phyloP scores from a whole-genome alignment of 139 green algal genomes.

The Eudorina sp. region DNA sequence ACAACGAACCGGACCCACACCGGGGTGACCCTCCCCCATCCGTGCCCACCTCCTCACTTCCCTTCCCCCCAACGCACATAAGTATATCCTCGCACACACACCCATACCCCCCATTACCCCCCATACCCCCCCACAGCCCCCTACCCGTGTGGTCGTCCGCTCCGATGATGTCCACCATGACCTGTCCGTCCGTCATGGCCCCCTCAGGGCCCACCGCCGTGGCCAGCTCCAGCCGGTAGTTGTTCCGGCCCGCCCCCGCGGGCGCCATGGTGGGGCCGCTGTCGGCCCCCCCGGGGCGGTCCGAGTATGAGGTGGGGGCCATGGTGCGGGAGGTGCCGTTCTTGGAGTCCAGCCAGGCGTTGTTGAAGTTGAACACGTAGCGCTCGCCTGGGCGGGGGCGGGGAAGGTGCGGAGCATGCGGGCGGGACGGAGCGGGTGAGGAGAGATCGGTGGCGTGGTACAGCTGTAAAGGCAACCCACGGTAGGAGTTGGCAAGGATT shows the following conservation, averaged over 20 bases:
- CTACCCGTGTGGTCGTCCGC: conserved; percentile 19
- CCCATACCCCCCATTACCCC: neutral
- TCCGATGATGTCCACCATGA: conserved; percentile 56
- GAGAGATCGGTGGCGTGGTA: too few relatives aligned
- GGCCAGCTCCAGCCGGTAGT: conserved; percentile 47
- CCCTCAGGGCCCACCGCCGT: conserved; percentile 27
- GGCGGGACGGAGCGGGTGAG: too few relatives aligned
- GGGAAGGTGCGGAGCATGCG: too few relatives aligned
- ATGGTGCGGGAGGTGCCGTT: conserved; percentile 50
- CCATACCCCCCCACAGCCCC: neutral
- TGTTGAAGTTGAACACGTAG: conserved; percentile 63
- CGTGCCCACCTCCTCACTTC: too few relatives aligned
- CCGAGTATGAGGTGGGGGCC: conserved; percentile 7
- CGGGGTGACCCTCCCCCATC: too few relatives aligned
- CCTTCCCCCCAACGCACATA: too few relatives aligned
- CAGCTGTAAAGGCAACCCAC: too few relatives aligned
- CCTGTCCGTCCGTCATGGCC: conserved; percentile 19
- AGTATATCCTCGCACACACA: neutral
- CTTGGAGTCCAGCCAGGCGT: conserved; percentile 71
- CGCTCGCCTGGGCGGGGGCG: conserved; percentile 45
- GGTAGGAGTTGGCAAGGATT: too few relatives aligned
- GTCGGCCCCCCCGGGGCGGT: neutral
- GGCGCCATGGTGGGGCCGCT: neutral
- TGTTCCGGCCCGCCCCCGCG: conserved; percentile 21
- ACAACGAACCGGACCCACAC: too few relatives aligned